These are phyloP conservation scores for Scopulariopsis brevicaulis DNA, from an alignment of 2,329 filamentous ascomycete species.

Conservation along the genomic window DNA sequence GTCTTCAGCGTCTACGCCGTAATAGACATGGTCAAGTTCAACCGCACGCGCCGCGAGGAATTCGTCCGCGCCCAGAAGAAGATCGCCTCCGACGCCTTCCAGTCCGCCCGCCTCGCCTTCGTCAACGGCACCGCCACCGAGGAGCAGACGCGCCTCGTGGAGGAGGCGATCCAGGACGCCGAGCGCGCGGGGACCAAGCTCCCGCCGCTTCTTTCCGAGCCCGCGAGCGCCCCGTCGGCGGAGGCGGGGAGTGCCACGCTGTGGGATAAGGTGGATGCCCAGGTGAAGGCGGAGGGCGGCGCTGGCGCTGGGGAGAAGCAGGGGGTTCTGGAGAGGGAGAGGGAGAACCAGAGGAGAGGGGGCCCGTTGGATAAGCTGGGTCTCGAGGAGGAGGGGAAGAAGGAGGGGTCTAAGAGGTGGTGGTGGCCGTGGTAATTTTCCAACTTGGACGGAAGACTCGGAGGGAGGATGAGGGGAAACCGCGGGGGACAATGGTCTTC, in stretches of 20 bases:
- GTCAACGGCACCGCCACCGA: conserved; percentile 45
- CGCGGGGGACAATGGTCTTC: background rate
- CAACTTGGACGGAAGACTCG: background rate
- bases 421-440: conserved; percentile 26
- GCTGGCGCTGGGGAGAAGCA: conserved; percentile 23
- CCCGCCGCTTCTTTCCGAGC: conserved; percentile 33
- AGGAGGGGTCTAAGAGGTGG: conserved; percentile 27
- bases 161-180: conserved; percentile 40
- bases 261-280: conserved; percentile 9
- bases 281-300: conserved; percentile 8
- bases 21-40: conserved; percentile 49
- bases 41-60: conserved; percentile 47
- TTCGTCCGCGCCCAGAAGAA: conserved; percentile 44
- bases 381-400: conserved; percentile 17
- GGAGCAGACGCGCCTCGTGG: conserved; percentile 44
- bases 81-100: conserved; percentile 41
- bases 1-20: conserved; percentile 47
- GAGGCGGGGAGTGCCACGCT: conserved; percentile 4
- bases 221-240: background rate
- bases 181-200: conserved; percentile 31
- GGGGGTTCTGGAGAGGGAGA: conserved; percentile 31
- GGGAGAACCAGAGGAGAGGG: conserved; percentile 29
- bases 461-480: background rate
- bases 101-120: conserved; percentile 47
- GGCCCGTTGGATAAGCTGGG: conserved; percentile 40